phyloP scores from a whole-genome alignment of 352 stramenopile species.

The Phytopythium kandeliae region DNA sequence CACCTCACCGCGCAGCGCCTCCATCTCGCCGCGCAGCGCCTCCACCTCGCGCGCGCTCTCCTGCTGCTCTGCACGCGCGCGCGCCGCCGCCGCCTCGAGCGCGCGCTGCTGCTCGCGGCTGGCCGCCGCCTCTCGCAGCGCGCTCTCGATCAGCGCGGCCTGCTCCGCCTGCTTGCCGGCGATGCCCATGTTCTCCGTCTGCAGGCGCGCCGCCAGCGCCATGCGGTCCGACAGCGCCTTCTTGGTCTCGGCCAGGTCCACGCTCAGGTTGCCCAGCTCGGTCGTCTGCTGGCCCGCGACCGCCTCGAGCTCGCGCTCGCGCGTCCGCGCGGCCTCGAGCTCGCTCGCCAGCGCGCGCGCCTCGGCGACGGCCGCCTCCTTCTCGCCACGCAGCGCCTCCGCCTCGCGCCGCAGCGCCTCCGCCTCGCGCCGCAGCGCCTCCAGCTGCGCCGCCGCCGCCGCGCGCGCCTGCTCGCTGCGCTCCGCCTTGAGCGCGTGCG shows the following conservation, averaged over 20 bases:
- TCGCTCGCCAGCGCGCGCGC: slow-evolving; percentile 26
- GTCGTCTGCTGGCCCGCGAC: slow-evolving; percentile 47
- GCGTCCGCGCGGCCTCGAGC: slow-evolving; percentile 27
- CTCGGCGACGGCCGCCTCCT: slow-evolving; percentile 16
- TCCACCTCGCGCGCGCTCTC: slow-evolving; percentile 47
- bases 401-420: slow-evolving; percentile 41
- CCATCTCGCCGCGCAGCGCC: slow-evolving; percentile 41
- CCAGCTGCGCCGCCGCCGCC: slow-evolving; percentile 45
- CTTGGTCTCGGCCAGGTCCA: slow-evolving; percentile 74
- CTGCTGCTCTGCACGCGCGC: slow-evolving; percentile 5
- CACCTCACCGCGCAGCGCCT: slow-evolving; percentile 22
- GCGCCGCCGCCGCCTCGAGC: slow-evolving; percentile 48
- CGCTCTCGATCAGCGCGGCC: slow-evolving; percentile 63
- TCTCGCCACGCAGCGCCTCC: slow-evolving; percentile 35
- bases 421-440: slow-evolving; percentile 39
- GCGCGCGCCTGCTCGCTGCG: slow-evolving; percentile 42
- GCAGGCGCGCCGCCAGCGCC: slow-evolving; percentile 68
- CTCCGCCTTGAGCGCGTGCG: slow-evolving; percentile 51
- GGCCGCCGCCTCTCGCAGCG: slow-evolving; percentile 45
- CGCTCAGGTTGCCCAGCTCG: slow-evolving; percentile 58
- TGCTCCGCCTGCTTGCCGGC: slow-evolving; percentile 77
- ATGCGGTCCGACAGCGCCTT: slow-evolving; percentile 82
- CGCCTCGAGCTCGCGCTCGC: slow-evolving; percentile 37
- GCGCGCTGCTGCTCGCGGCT: slow-evolving; percentile 35
- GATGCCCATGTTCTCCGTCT: slow-evolving; percentile 83